phyloP scores from a whole-genome alignment of 108 stramenopile genomes.

The Cyclotella atomus region DNA sequence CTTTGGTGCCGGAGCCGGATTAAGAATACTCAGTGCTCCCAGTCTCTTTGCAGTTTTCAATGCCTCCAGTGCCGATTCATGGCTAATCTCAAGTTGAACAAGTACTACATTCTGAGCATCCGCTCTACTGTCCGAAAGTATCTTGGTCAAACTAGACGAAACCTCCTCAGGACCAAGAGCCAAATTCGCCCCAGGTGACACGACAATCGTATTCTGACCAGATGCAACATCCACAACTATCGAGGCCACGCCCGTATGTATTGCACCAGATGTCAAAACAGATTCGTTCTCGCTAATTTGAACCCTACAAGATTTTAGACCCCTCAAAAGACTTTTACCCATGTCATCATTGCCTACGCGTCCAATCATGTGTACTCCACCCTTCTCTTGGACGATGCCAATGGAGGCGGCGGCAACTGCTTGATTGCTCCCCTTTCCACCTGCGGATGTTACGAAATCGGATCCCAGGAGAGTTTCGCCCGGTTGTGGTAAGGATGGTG shows the following conservation, averaged over 20 bases:
- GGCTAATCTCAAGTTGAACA: constrained; percentile 80
- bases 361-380: constrained; percentile 77
- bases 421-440: constrained; percentile 95
- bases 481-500: constrained; percentile 54
- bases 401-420: constrained; percentile 84
- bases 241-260: constrained; percentile 74
- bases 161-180: constrained; percentile 69
- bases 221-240: constrained; percentile 72
- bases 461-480: constrained; percentile 89
- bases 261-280: constrained; percentile 13
- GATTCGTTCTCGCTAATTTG: background rate
- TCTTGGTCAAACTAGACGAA: constrained; percentile 13
- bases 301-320: constrained; percentile 30
- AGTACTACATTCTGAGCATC: constrained; percentile 61
- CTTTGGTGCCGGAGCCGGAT: constrained; percentile 59
- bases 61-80: constrained; percentile 69
- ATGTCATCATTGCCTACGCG: constrained; percentile 79
- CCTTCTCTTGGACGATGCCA: constrained; percentile 30
- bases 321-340: constrained; percentile 63
- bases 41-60: constrained; percentile 61
- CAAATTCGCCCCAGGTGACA: constrained; percentile 84
- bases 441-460: constrained; percentile 71
- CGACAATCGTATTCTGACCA: constrained; percentile 87
- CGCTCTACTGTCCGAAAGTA: constrained; percentile 19
- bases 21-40: constrained; percentile 59